Conservation (phyloP, 352 stramenopile genomes). For the Phytophthora constricta region DNA sequence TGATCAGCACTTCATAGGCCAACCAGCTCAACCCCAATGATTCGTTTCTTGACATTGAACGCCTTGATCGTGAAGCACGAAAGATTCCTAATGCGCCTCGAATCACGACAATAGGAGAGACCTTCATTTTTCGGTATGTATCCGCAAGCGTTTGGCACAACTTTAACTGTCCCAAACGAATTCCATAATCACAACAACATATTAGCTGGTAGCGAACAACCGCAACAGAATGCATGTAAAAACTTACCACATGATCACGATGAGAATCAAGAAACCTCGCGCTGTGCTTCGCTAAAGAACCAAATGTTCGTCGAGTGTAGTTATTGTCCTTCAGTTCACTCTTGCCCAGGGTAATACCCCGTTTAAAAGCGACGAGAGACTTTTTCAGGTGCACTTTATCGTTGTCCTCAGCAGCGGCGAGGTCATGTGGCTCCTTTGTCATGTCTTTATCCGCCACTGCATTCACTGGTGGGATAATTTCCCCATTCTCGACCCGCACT, state of each 20-base stretch:
- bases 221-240: not conserved
- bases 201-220: too few species aligned
- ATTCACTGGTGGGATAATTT: not conserved
- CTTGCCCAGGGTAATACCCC: slow-evolving; percentile 26
- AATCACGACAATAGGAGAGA: slow-evolving; percentile 33
- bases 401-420: slow-evolving; percentile 6
- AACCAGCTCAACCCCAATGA: slow-evolving; percentile 32
- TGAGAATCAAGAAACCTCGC: slow-evolving; percentile 29
- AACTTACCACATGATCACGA: slow-evolving; percentile 40
- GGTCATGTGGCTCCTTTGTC: slow-evolving; percentile 14
- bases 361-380: slow-evolving; percentile 37
- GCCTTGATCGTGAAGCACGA: slow-evolving; percentile 32
- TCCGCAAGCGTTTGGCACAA: slow-evolving; percentile 33
- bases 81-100: slow-evolving; percentile 37
- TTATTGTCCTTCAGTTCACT: slow-evolving; percentile 34
- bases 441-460: not conserved
- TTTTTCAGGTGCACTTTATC: slow-evolving; percentile 28
- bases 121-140: slow-evolving; percentile 19
- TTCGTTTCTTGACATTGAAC: slow-evolving; percentile 28
- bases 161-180: slow-evolving; percentile 15
- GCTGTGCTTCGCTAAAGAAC: slow-evolving; percentile 41
- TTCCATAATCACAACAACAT: too few species aligned
- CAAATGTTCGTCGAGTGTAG: slow-evolving; percentile 46
- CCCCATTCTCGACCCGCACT: not conserved
- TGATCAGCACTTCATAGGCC: slow-evolving; percentile 34